Evolutionary conservation across 2,329 filamentous ascomycete genomes (phyloP).

Genomic region (Alternaria solani): DNA sequence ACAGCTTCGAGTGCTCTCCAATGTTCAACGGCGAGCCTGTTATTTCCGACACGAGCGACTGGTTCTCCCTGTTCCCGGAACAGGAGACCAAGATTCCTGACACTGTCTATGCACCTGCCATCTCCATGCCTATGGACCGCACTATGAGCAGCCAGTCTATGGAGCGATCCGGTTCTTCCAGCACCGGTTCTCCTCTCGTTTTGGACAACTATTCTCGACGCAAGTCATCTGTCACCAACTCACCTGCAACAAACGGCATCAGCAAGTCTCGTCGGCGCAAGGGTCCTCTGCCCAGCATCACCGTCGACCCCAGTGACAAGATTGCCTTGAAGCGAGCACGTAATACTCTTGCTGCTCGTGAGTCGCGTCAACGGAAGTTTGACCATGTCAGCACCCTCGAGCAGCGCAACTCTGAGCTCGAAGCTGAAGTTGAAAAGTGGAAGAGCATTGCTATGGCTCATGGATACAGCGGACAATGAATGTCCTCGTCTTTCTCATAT

Average conservation of each 20-base stretch:
- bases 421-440: slow-evolving; percentile 58
- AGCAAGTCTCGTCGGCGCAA: slow-evolving; percentile 74
- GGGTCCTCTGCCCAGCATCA: slow-evolving; percentile 81
- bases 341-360: slow-evolving; percentile 92
- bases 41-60: slow-evolving; percentile 64
- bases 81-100: slow-evolving; percentile 46
- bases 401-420: slow-evolving; percentile 73
- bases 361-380: slow-evolving; percentile 88
- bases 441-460: slow-evolving; percentile 51
- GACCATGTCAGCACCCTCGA: slow-evolving; percentile 78
- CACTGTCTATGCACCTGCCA: slow-evolving; percentile 31
- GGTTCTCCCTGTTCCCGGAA: slow-evolving; percentile 78
- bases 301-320: slow-evolving; percentile 76
- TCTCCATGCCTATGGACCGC: slow-evolving; percentile 52
- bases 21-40: slow-evolving; percentile 69
- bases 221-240: slow-evolving; percentile 54
- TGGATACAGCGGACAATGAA: slow-evolving; percentile 49
- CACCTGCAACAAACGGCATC: slow-evolving; percentile 72
- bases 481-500: slow-evolving; percentile 37
- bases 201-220: slow-evolving; percentile 49
- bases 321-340: slow-evolving; percentile 91
- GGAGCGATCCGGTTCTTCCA: slow-evolving; percentile 47
- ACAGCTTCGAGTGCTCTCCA: slow-evolving; percentile 80
- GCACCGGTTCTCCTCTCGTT: slow-evolving; percentile 48
- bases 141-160: slow-evolving; percentile 50